A percentile compares a stretch with the other conserved stretches of the same genome.
These are phyloP conservation scores for Grosmannia clavigera DNA, from an alignment of 2,329 filamentous ascomycete species.

Conservation along the genomic window DNA sequence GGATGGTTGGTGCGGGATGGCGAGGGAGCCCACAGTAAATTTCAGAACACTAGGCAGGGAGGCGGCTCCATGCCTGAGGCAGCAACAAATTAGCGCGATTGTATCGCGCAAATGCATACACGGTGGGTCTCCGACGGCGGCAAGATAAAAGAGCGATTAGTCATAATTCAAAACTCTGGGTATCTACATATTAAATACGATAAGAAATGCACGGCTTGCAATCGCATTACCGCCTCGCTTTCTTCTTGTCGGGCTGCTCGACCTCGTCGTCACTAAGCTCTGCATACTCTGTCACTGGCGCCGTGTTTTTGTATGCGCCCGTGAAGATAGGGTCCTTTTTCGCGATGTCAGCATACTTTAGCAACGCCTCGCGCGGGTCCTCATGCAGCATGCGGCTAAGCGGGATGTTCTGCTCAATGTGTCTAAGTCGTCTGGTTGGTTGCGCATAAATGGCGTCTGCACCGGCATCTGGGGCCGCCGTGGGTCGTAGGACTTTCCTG, in stretches of 20 bases:
- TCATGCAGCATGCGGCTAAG: constrained; percentile 90
- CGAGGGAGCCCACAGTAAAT: constrained; percentile 10
- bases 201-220: not conserved
- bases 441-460: constrained; percentile 82
- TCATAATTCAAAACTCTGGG: not conserved
- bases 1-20: constrained; percentile 32
- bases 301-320: constrained; percentile 81
- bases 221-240: constrained; percentile 31
- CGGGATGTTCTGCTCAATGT: constrained; percentile 79
- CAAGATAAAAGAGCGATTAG: not conserved
- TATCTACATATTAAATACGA: not conserved
- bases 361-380: constrained; percentile 81
- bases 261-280: constrained; percentile 81
- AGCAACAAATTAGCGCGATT: not conserved
- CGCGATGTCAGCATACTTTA: constrained; percentile 90
- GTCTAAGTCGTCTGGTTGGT: constrained; percentile 78
- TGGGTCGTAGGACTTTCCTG: constrained; percentile 66
- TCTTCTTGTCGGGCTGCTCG: constrained; percentile 52
- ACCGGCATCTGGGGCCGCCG: constrained; percentile 73
- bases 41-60: constrained; percentile 7
- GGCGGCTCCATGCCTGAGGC: constrained; percentile 1
- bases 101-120: not conserved
- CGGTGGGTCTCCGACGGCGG: not conserved
- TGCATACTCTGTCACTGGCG: constrained; percentile 84
- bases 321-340: constrained; percentile 92